These are phyloP conservation scores for Heliamphora pulchella DNA, from an alignment of 179 eudicot genomes.

Conservation along the genomic window DNA sequence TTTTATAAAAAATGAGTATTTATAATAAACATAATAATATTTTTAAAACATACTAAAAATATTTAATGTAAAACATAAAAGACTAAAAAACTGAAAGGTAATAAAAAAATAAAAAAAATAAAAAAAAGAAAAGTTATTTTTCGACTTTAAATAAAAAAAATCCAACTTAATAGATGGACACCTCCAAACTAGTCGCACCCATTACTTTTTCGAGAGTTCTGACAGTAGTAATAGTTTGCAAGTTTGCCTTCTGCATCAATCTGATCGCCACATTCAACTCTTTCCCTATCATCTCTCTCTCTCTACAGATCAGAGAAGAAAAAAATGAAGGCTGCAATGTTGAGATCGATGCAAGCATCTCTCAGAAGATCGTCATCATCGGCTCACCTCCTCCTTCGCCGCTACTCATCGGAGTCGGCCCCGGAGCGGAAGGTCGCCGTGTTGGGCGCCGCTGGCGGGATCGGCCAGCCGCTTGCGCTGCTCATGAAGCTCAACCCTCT, in stretches of 20 bases:
- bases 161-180: too few species aligned
- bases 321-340: conserved; percentile 1
- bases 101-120: too few species aligned
- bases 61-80: too few species aligned
- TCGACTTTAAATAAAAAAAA: too few species aligned
- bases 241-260: not conserved
- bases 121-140: too few species aligned
- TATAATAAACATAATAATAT: too few species aligned
- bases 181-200: too few species aligned
- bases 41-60: too few species aligned
- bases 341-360: conserved; percentile 40
- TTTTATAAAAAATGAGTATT: too few species aligned
- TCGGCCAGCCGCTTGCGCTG: conserved; percentile 78
- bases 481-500: conserved; percentile 92
- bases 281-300: not conserved
- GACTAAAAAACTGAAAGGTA: too few species aligned
- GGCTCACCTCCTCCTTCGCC: conserved; percentile 23
- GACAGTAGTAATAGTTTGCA: too few species aligned
- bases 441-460: conserved; percentile 90
- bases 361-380: conserved; percentile 25
- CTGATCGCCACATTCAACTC: not conserved
- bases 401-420: conserved; percentile 38
- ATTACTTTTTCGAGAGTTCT: too few species aligned
- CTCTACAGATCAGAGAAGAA: not conserved
- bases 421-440: conserved; percentile 75